Evolutionary conservation across 257 asterid species (phyloP).

Genomic region (Ajuga chamaepitys): DNA sequence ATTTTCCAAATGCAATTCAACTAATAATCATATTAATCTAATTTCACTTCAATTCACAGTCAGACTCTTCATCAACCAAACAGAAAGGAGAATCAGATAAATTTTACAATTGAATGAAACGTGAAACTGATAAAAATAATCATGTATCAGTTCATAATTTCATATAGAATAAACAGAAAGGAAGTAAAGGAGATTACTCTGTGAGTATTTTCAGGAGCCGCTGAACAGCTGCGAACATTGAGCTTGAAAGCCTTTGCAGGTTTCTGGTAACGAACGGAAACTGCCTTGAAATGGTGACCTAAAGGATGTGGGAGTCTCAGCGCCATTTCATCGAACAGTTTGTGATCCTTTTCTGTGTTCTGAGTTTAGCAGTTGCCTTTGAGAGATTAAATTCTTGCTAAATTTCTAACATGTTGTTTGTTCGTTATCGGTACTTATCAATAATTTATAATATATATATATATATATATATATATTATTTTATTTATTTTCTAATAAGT

Average conservation of each 20-base stretch:
- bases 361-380: too few relatives aligned
- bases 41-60: neutral
- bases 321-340: slow-evolving; percentile 36
- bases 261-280: slow-evolving; percentile 15
- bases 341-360: neutral
- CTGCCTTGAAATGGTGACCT: slow-evolving; percentile 11
- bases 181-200: slow-evolving; percentile 20
- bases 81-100: neutral
- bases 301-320: slow-evolving; percentile 24
- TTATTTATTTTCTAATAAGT: too few relatives aligned
- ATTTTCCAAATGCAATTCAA: neutral
- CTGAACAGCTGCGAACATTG: slow-evolving; percentile 26
- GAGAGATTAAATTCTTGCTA: too few relatives aligned
- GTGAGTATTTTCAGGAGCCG: slow-evolving; percentile 26
- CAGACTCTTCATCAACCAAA: neutral
- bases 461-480: too few relatives aligned
- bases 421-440: too few relatives aligned
- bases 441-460: too few relatives aligned
- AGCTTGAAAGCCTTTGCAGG: slow-evolving; percentile 20
- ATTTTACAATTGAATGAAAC: neutral
- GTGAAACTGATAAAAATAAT: neutral
- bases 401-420: too few relatives aligned
- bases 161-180: neutral
- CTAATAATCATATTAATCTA: neutral
- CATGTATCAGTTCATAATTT: neutral